These are phyloP conservation scores for Hippophae tibetana DNA, from an alignment of 306 rosid species.

Conservation along the genomic window DNA sequence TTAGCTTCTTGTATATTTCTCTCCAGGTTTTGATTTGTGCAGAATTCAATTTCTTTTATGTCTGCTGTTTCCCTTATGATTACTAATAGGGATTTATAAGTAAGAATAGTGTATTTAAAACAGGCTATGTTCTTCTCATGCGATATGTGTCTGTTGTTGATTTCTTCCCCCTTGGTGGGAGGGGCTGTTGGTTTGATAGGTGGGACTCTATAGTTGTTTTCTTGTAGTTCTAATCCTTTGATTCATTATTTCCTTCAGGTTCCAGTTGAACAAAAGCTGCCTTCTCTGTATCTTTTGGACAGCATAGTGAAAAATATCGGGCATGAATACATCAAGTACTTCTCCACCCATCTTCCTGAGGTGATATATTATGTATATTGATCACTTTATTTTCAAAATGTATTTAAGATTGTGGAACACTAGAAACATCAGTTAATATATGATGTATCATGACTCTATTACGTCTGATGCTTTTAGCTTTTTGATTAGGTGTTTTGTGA, in stretches of 20 bases:
- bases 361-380: constrained; percentile 30
- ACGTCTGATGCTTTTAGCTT: constrained; percentile 14
- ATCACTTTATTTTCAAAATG: too few relatives aligned
- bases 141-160: too few relatives aligned
- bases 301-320: constrained; percentile 94
- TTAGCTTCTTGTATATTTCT: too few relatives aligned
- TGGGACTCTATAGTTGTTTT: too few relatives aligned
- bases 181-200: too few relatives aligned
- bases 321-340: constrained; percentile 55
- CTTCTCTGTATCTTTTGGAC: constrained; percentile 84
- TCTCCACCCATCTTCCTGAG: constrained; percentile 67
- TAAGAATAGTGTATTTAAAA: too few relatives aligned
- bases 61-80: too few relatives aligned
- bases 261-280: constrained; percentile 79
- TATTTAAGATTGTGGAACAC: background rate
- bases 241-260: constrained; percentile 52
- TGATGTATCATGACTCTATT: constrained; percentile 10
- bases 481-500: constrained; percentile 65
- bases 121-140: too few relatives aligned
- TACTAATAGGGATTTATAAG: too few relatives aligned
- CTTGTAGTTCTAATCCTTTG: constrained; percentile 2
- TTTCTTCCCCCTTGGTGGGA: too few relatives aligned
- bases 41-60: too few relatives aligned
- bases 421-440: background rate
- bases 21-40: too few relatives aligned